Evolutionary conservation across 805 yeast species (phyloP).

Genomic region (Starmera amethionina): DNA sequence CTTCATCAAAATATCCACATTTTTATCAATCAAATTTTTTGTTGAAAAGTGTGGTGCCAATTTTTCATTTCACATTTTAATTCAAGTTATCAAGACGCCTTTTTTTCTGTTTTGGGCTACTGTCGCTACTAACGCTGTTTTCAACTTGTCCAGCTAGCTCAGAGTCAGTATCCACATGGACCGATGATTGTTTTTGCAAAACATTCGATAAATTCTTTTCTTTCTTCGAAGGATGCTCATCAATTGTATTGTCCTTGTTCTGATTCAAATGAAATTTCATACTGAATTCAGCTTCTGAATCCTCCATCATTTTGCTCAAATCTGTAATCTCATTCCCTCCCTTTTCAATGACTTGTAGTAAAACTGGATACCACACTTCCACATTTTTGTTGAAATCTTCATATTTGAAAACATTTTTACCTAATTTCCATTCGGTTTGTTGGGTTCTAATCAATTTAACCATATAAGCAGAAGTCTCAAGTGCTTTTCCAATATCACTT

Average conservation of each 20-base stretch:
- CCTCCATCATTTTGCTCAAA: conserved; percentile 27
- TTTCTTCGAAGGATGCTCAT: no score
- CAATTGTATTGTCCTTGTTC: no score
- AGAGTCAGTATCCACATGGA: no score
- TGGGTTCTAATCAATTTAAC: conserved; percentile 61
- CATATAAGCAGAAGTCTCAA: conserved; percentile 82
- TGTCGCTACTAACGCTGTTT: neutral
- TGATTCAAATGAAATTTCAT: neutral
- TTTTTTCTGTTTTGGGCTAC: neutral
- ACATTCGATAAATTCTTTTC: no score
- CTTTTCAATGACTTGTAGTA: conserved; percentile 41
- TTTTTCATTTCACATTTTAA: no score
- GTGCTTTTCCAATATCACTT: conserved; percentile 79
- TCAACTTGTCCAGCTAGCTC: neutral
- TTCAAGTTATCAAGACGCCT: neutral
- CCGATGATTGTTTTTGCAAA: no score
- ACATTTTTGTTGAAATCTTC: conserved; percentile 57
- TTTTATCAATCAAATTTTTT: no score
- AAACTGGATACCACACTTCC: conserved; percentile 60
- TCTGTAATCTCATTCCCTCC: conserved; percentile 29
- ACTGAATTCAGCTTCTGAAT: conserved; percentile 17
- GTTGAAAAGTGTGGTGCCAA: no score
- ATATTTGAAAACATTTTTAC: conserved; percentile 55
- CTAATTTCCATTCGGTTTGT: conserved; percentile 82
- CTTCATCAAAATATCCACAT: no score